Evolutionary conservation across 1,139 yeast species (phyloP).

Genomic region (Yamadazyma jaroonii): DNA sequence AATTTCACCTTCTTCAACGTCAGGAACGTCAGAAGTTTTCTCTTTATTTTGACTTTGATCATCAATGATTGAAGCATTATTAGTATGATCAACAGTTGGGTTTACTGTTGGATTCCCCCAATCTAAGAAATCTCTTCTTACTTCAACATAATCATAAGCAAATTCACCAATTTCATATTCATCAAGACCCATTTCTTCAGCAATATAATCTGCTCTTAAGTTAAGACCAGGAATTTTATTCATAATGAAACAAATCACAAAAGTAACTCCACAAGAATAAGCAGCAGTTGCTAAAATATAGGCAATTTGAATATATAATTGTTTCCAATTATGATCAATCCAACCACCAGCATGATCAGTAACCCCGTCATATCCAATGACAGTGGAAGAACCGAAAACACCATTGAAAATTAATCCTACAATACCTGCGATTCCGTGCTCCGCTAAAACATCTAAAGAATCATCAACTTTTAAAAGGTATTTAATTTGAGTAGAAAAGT

Average conservation of each 20-base stretch:
- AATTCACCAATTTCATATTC: slow-evolving; percentile 98
- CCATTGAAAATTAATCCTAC: slow-evolving; percentile 88
- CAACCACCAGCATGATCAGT: slow-evolving; percentile 90
- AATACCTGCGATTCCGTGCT: slow-evolving; percentile 96
- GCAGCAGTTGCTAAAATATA: slow-evolving; percentile 74
- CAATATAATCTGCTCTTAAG: slow-evolving; percentile 78
- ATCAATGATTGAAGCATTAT: background rate
- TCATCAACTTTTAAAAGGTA: slow-evolving; percentile 83
- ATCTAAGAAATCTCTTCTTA: slow-evolving; percentile 86
- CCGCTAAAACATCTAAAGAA: slow-evolving; percentile 92
- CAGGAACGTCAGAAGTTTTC: slow-evolving; percentile 4
- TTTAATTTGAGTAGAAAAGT: slow-evolving; percentile 85
- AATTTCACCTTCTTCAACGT: slow-evolving; percentile 6
- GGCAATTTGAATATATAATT: slow-evolving; percentile 85
- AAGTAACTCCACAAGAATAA: slow-evolving; percentile 77
- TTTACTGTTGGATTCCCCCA: slow-evolving; percentile 31
- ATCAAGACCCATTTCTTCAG: slow-evolving; percentile 87
- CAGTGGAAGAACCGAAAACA: slow-evolving; percentile 80
- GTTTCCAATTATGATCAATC: slow-evolving; percentile 87
- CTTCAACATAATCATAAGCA: slow-evolving; percentile 97
- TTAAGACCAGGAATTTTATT: slow-evolving; percentile 80
- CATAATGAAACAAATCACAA: slow-evolving; percentile 68
- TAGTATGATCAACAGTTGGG: background rate
- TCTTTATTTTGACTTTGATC: slow-evolving; percentile 1
- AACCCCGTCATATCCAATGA: slow-evolving; percentile 83